Conservation (phyloP, 2,329 filamentous ascomycete genomes). For the Colletotrichum graminicola region DNA sequence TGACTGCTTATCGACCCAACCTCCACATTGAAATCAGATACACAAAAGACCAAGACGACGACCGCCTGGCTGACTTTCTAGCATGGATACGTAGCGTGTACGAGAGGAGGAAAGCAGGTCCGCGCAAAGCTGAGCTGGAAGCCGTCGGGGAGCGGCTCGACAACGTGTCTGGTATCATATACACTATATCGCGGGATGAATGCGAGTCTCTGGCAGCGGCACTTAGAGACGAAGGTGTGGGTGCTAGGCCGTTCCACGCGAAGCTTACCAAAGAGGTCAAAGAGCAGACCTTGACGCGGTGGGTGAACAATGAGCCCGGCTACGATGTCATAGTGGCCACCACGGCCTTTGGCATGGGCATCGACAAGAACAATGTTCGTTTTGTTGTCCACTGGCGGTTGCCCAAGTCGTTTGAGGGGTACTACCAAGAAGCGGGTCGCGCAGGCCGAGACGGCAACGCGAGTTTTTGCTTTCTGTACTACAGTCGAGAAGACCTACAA, state of each 20-base stretch:
- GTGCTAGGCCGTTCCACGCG: constrained; percentile 80
- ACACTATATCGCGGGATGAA: constrained; percentile 80
- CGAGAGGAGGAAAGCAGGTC: constrained; percentile 71
- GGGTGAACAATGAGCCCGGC: constrained; percentile 78
- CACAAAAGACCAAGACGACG: constrained; percentile 80
- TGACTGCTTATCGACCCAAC: constrained; percentile 86
- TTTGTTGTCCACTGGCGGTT: constrained; percentile 97
- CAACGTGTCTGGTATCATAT: constrained; percentile 82
- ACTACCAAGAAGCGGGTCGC: constrained; percentile 94
- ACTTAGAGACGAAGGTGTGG: constrained; percentile 76
- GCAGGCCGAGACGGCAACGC: constrained; percentile 92
- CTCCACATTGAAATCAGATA: constrained; percentile 92
- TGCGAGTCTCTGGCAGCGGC: constrained; percentile 78
- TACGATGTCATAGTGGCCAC: constrained; percentile 96
- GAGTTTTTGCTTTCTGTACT: constrained; percentile 89
- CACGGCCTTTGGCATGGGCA: constrained; percentile 97
- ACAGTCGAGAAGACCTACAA: constrained; percentile 88
- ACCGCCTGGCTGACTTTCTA: constrained; percentile 79
- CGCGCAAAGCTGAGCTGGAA: constrained; percentile 70
- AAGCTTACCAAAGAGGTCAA: constrained; percentile 76
- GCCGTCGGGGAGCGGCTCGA: constrained; percentile 66
- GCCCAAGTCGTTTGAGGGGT: constrained; percentile 94
- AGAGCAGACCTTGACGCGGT: constrained; percentile 76
- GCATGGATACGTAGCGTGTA: constrained; percentile 82
- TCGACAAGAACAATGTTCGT: constrained; percentile 93